Conservation (phyloP, 768 basidiomycete genomes). For the Trametes sanguinea region DNA sequence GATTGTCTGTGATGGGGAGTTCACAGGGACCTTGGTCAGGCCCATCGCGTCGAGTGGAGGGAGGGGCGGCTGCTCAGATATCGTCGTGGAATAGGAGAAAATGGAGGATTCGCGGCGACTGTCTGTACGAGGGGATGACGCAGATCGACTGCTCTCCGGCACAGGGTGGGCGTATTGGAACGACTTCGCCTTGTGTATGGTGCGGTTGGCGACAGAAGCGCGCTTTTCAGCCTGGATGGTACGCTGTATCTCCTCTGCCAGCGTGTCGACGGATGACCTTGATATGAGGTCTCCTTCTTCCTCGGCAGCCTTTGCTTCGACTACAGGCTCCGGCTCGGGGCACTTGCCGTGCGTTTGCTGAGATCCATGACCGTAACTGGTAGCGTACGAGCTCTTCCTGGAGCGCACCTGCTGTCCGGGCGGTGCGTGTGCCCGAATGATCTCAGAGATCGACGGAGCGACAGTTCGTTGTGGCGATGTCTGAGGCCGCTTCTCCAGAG, state of each 20-base stretch:
- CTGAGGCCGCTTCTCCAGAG: slow-evolving; percentile 18
- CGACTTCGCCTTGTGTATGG: slow-evolving; percentile 30
- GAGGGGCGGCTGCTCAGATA: slow-evolving; percentile 29
- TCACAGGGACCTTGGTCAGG: slow-evolving; percentile 48
- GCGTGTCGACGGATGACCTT: slow-evolving; percentile 86
- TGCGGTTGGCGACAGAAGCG: slow-evolving; percentile 40
- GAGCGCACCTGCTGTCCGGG: slow-evolving; percentile 45
- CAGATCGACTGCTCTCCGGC: slow-evolving; percentile 22
- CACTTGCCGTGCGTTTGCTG: slow-evolving; percentile 48
- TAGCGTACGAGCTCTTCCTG: slow-evolving; percentile 51
- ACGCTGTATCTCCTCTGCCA: slow-evolving; percentile 77
- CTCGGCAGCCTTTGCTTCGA: slow-evolving; percentile 50
- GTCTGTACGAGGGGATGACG: slow-evolving; percentile 25
- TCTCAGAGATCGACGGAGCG: slow-evolving; percentile 85
- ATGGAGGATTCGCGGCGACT: slow-evolving; percentile 30
- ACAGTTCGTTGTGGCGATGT: slow-evolving; percentile 43
- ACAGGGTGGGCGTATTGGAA: slow-evolving; percentile 28
- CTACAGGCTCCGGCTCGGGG: slow-evolving; percentile 50
- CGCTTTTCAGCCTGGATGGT: slow-evolving; percentile 63
- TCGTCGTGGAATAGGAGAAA: slow-evolving; percentile 29
- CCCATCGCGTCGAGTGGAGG: slow-evolving; percentile 31
- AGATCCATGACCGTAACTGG: slow-evolving; percentile 45
- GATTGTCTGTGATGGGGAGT: slow-evolving; percentile 64
- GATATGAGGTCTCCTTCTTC: slow-evolving; percentile 69
- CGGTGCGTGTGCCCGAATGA: slow-evolving; percentile 81